Conservation (phyloP, 441 rosid genomes). For the Melianthus villosus region DNA sequence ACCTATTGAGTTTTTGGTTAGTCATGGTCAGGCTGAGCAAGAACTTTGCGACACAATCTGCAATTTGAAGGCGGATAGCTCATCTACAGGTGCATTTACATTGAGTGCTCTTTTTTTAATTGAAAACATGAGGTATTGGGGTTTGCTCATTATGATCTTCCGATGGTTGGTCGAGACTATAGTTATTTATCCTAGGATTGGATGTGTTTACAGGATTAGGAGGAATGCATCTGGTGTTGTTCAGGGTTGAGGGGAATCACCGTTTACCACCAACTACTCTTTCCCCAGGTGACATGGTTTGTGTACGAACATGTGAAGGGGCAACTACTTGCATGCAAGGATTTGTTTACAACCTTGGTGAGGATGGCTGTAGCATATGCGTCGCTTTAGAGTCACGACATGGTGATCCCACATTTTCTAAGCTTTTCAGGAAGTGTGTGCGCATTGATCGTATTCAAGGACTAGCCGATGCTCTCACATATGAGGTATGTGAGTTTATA, state of each 20-base stretch:
- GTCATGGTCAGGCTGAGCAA: conserved; percentile 82
- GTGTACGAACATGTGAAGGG: conserved; percentile 70
- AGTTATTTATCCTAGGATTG: too few relatives aligned
- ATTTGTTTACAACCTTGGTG: conserved; percentile 80
- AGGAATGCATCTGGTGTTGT: conserved; percentile 82
- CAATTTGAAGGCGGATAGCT: conserved; percentile 71
- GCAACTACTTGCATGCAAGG: conserved; percentile 83
- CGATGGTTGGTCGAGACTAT: too few relatives aligned
- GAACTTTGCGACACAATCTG: conserved; percentile 94
- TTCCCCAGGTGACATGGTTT: conserved; percentile 97
- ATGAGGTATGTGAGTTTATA: too few relatives aligned
- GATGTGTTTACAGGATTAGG: conserved; percentile 49
- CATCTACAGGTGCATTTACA: conserved; percentile 48
- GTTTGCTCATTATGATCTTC: too few relatives aligned
- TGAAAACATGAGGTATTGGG: not conserved
- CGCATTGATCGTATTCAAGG: conserved; percentile 88
- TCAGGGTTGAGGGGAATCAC: conserved; percentile 69
- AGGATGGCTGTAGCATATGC: conserved; percentile 86
- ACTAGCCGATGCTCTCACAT: conserved; percentile 76
- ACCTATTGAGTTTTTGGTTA: conserved; percentile 85
- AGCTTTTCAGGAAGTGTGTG: conserved; percentile 71
- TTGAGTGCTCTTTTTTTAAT: conserved; percentile 1
- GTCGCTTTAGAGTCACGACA: conserved; percentile 88
- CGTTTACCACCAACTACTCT: conserved; percentile 81
- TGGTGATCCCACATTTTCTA: conserved; percentile 92